phyloP scores from a whole-genome alignment of 2,329 filamentous ascomycete species.

The Venturia asperata region DNA sequence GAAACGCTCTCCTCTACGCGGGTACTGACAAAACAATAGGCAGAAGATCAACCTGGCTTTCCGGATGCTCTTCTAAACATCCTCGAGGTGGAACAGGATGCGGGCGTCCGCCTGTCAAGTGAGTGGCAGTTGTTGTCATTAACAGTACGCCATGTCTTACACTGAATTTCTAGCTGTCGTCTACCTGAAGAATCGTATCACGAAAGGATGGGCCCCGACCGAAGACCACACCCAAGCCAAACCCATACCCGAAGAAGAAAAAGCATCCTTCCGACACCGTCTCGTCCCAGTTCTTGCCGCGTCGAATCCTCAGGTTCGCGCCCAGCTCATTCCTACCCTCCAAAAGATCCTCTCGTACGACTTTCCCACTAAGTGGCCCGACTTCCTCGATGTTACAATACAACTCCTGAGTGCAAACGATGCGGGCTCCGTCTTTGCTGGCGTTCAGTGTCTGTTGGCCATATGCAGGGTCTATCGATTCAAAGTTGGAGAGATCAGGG shows the following conservation, averaged over 20 bases:
- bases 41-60: conserved; percentile 85
- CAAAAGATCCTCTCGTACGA: conserved; percentile 95
- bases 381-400: conserved; percentile 87
- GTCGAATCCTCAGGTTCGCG: conserved; percentile 72
- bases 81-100: conserved; percentile 78
- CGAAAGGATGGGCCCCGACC: conserved; percentile 76
- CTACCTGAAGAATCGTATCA: conserved; percentile 96
- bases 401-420: conserved; percentile 83
- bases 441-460: conserved; percentile 85
- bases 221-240: conserved; percentile 68
- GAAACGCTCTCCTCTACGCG: neutral
- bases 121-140: conserved; percentile 36
- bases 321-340: conserved; percentile 87
- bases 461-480: conserved; percentile 95
- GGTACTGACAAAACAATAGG: conserved; percentile 44
- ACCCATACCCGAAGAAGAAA: conserved; percentile 81
- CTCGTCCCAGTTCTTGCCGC: conserved; percentile 82
- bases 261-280: conserved; percentile 76
- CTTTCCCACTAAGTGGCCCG: conserved; percentile 89
- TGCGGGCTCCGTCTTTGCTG: conserved; percentile 79
- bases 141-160: conserved; percentile 1
- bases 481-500: conserved; percentile 74
- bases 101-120: conserved; percentile 82
- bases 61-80: conserved; percentile 86
- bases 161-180: conserved; percentile 63